Evolutionary conservation across 495 filamentous ascomycete genomes (phyloP).

Genomic region (Penicillium bovifimosum): DNA sequence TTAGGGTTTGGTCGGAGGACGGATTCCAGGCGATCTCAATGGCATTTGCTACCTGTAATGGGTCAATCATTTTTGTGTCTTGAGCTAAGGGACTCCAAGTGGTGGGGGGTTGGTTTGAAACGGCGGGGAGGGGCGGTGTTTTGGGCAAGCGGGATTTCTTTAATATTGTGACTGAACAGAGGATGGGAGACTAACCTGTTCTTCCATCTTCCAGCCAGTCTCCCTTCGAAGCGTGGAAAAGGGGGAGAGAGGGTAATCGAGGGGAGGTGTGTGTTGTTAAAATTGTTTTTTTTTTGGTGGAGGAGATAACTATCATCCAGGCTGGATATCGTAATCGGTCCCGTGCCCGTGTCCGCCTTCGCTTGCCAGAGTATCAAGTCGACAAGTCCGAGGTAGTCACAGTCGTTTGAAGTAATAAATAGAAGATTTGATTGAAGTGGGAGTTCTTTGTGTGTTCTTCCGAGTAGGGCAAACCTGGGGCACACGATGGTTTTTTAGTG

Average conservation of each 20-base stretch:
- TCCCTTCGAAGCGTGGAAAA: conserved; percentile 33
- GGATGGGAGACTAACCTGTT: conserved; percentile 35
- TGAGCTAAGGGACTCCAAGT: conserved; percentile 4
- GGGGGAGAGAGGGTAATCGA: conserved; percentile 8
- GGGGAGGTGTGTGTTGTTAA: conserved; percentile 24
- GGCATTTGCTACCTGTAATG: conserved; percentile 73
- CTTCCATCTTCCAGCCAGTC: conserved; percentile 47
- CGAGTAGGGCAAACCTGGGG: conserved; percentile 1
- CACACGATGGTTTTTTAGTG: background rate
- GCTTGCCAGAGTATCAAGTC: conserved; percentile 6
- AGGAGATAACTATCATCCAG: conserved; percentile 15
- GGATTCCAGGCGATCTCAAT: conserved; percentile 87
- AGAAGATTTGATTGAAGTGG: background rate
- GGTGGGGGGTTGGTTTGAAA: conserved; percentile 15
- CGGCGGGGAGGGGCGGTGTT: conserved; percentile 15
- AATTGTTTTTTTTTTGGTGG: conserved; percentile 30
- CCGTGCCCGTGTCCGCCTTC: conserved; percentile 25
- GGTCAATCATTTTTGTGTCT: conserved; percentile 13
- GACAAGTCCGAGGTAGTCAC: background rate
- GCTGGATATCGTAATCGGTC: conserved; percentile 25
- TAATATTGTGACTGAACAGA: conserved; percentile 5
- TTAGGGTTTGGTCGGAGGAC: conserved; percentile 63
- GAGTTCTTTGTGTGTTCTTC: background rate
- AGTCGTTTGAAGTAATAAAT: background rate
- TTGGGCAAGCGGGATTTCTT: conserved; percentile 16